These are phyloP conservation scores for Bombardia bombarda DNA, from an alignment of 495 filamentous ascomycete genomes.

Conservation along the genomic window DNA sequence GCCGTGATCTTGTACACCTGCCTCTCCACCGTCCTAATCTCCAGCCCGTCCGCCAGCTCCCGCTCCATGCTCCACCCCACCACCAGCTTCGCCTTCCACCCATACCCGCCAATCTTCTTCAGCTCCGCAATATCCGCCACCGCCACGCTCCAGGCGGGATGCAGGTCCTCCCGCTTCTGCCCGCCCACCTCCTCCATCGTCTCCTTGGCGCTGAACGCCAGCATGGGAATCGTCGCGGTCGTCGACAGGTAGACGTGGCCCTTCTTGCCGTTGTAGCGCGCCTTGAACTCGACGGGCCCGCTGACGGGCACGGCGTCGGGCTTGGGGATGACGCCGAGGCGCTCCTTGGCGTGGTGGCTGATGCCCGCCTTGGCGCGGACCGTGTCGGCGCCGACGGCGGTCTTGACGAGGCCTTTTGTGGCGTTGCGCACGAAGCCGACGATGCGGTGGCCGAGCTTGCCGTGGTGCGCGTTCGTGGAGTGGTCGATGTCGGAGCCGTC, in stretches of 20 bases:
- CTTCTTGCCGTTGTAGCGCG: constrained; percentile 60
- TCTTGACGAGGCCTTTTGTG: constrained; percentile 57
- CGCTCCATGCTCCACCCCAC: constrained; percentile 74
- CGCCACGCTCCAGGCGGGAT: constrained; percentile 46
- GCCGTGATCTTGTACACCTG: constrained; percentile 59
- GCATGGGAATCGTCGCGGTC: constrained; percentile 46
- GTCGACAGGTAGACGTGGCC: constrained; percentile 65
- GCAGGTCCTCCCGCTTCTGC: constrained; percentile 42
- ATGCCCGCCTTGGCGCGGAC: constrained; percentile 55
- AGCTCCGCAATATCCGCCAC: constrained; percentile 53
- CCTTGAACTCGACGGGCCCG: constrained; percentile 72
- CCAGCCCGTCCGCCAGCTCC: constrained; percentile 71
- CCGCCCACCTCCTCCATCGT: constrained; percentile 36
- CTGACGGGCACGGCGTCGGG: constrained; percentile 31
- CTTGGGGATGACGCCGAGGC: constrained; percentile 60
- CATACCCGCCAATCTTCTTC: constrained; percentile 75
- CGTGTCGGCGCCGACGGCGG: constrained; percentile 61
- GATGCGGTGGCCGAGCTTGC: constrained; percentile 35
- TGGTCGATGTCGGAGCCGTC: background rate
- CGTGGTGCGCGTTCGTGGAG: background rate
- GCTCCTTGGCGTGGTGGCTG: constrained; percentile 56
- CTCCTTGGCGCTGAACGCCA: constrained; percentile 48
- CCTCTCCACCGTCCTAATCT: constrained; percentile 52
- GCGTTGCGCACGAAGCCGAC: constrained; percentile 63
- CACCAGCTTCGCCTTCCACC: constrained; percentile 82